Percentiles rank a stretch among this genome's conserved stretches.
phyloP scores from a whole-genome alignment of 345 rosid species.

The Noccaea caerulescens region DNA sequence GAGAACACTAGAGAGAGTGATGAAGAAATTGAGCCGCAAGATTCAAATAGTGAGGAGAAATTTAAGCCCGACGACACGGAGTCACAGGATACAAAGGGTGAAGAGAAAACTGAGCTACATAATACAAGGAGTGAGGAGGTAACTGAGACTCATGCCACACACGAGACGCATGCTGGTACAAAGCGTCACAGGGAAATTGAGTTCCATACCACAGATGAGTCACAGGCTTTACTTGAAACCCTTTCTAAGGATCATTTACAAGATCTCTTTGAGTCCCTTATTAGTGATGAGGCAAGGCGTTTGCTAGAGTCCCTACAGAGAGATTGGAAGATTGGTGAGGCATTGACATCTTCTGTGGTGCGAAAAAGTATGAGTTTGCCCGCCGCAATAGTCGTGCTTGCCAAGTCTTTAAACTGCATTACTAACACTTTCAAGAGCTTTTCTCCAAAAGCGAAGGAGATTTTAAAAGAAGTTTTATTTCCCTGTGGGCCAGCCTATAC shows the following conservation, averaged over 20 bases:
- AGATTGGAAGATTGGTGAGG: conserved; percentile 1
- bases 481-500: neutral
- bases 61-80: neutral
- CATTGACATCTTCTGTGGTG: neutral
- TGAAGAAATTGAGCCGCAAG: neutral
- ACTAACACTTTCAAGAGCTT: neutral
- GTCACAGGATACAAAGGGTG: too few species aligned
- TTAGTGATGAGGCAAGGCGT: neutral
- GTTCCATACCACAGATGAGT: neutral
- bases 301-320: neutral
- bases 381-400: conserved; percentile 41
- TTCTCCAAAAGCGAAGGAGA: conserved; percentile 12
- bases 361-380: conserved; percentile 25
- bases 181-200: neutral
- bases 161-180: neutral
- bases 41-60: too few species aligned
- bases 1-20: neutral
- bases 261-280: conserved; percentile 29
- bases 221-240: conserved; percentile 19
- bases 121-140: too few species aligned
- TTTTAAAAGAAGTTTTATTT: neutral
- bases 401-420: conserved; percentile 37
- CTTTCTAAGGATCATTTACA: neutral
- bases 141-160: too few species aligned
- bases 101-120: neutral